Conservation (phyloP, 352 stramenopile species). For the Phytophthora tubulina region DNA sequence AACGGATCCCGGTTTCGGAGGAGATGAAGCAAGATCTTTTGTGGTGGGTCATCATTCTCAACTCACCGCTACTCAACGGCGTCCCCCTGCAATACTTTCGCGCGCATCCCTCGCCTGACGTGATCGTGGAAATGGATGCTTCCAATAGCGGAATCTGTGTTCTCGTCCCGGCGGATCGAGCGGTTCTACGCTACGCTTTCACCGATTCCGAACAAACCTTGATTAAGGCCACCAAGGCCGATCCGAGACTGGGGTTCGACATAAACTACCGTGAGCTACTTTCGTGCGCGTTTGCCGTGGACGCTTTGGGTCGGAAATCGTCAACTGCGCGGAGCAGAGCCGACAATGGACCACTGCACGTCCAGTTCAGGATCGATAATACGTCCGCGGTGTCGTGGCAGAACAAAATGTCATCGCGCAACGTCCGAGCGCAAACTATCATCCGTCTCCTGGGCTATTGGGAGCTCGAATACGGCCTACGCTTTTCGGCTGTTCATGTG, state of each 20-base stretch:
- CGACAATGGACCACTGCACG: slow-evolving; percentile 4
- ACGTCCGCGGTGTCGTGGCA: slow-evolving; percentile 28
- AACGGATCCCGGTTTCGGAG: neutral
- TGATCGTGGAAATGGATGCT: slow-evolving; percentile 27
- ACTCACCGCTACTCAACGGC: slow-evolving; percentile 14
- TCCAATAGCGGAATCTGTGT: slow-evolving; percentile 23
- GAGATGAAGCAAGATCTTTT: slow-evolving; percentile 21
- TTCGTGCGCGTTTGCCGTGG: slow-evolving; percentile 20
- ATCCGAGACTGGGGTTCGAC: slow-evolving; percentile 14
- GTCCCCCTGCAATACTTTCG: slow-evolving; percentile 24
- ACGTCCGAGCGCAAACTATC: slow-evolving; percentile 18
- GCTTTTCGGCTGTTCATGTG: slow-evolving; percentile 14
- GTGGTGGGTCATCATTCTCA: slow-evolving; percentile 21
- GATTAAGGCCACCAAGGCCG: neutral
- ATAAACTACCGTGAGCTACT: slow-evolving; percentile 40
- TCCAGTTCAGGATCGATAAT: slow-evolving; percentile 37
- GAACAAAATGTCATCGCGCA: slow-evolving; percentile 11
- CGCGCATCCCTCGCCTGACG: neutral
- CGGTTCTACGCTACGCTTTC: slow-evolving; percentile 1
- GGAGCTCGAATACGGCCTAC: slow-evolving; percentile 10
- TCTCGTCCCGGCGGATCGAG: neutral
- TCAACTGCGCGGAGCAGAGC: neutral
- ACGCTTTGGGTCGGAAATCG: slow-evolving; percentile 17
- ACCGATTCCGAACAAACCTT: neutral
- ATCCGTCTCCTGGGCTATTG: slow-evolving; percentile 4